Conservation (phyloP, 192 early-diverging fungal species). For the Podila clonocystis region DNA sequence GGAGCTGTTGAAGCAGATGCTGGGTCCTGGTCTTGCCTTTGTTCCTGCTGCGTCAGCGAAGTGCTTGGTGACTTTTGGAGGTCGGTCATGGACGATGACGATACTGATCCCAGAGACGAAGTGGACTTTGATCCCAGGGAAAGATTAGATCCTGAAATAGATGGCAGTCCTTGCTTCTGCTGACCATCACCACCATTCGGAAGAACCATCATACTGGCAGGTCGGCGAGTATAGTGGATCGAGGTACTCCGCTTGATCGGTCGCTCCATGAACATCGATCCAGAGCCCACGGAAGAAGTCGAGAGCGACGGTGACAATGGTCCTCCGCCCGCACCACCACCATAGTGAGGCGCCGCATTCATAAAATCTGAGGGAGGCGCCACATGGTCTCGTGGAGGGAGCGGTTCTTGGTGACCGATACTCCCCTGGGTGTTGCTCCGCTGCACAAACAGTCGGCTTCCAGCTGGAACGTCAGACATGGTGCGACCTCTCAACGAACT, state of each 20-base stretch:
- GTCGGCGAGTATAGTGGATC: conserved; percentile 21
- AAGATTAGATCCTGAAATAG: conserved; percentile 1
- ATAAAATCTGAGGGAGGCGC: too few relatives aligned
- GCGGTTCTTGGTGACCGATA: not conserved
- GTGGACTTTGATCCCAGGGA: conserved; percentile 15
- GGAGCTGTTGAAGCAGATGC: not conserved
- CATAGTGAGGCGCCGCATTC: not conserved
- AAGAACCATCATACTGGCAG: conserved; percentile 21
- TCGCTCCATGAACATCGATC: conserved; percentile 13
- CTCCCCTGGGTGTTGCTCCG: not conserved
- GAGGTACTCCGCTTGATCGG: conserved; percentile 27
- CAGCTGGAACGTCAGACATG: conserved; percentile 26
- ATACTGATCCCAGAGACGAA: conserved; percentile 24
- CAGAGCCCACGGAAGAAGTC: conserved; percentile 6
- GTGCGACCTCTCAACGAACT: conserved; percentile 22
- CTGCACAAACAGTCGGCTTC: conserved; percentile 12
- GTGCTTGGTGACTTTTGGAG: not conserved
- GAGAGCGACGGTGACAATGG: not conserved
- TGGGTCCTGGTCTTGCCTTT: not conserved
- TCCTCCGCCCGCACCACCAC: not conserved
- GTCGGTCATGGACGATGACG: conserved; percentile 10
- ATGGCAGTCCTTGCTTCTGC: not conserved
- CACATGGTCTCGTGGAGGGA: not conserved
- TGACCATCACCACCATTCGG: not conserved
- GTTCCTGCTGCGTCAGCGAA: conserved; percentile 4